Conservation (phyloP, 805 yeast genomes). For the Saccharomyces cerevisiae region DNA sequence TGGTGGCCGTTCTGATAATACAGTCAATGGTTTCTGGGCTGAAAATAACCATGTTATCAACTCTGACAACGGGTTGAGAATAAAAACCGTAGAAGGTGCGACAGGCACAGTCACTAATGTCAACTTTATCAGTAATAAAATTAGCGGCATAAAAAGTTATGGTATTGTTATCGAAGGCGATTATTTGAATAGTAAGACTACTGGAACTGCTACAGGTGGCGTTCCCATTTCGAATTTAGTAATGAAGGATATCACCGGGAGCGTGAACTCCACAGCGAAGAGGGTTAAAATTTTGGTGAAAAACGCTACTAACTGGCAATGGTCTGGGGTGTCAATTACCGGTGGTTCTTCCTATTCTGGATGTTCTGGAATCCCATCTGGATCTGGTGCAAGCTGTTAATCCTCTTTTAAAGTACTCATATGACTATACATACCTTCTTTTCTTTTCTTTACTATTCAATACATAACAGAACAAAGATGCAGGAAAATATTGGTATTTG, state of each 20-base stretch:
- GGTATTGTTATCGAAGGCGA: conserved; percentile 14
- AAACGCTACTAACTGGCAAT: conserved; percentile 11
- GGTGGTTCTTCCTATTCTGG: conserved; percentile 7
- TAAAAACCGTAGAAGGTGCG: conserved; percentile 12
- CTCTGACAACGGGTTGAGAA: conserved; percentile 11
- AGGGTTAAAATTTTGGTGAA: conserved; percentile 8
- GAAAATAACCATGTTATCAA: conserved; percentile 4
- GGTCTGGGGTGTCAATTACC: conserved; percentile 4
- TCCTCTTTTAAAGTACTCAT: neutral
- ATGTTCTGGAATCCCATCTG: conserved; percentile 13
- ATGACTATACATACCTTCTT: no score
- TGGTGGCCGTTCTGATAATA: conserved; percentile 11
- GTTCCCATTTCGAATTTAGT: conserved; percentile 11
- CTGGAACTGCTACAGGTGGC: conserved; percentile 10
- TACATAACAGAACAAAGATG: no score
- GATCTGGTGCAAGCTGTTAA: conserved; percentile 11
- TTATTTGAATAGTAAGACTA: conserved; percentile 9
- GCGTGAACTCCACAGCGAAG: conserved; percentile 8
- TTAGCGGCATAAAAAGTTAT: conserved; percentile 5
- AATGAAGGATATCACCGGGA: conserved; percentile 7
- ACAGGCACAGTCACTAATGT: conserved; percentile 12
- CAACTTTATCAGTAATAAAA: conserved; percentile 4
- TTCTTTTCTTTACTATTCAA: no score
- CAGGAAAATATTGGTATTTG: no score
- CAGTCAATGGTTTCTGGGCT: conserved; percentile 7